Percentiles rank a stretch among this genome's conserved stretches.
phyloP scores from a whole-genome alignment of 2,329 filamentous ascomycete species.

The Coniella lustricola region DNA sequence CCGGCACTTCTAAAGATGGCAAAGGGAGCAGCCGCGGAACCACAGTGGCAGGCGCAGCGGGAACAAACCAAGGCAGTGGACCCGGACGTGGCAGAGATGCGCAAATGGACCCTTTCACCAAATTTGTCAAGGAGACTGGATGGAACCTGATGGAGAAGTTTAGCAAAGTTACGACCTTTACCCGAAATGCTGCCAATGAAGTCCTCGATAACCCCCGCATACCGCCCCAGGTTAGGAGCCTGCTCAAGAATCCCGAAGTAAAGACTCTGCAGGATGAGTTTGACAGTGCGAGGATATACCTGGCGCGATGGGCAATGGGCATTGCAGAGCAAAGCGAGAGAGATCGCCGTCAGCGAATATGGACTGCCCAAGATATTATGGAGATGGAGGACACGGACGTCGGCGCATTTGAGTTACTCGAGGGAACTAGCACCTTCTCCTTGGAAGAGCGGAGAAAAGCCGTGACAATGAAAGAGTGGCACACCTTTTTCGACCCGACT shows the following conservation, averaged over 20 bases:
- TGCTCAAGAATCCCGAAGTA: slow-evolving; percentile 88
- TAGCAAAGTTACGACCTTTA: slow-evolving; percentile 95
- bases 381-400: slow-evolving; percentile 93
- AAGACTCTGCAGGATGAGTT: slow-evolving; percentile 96
- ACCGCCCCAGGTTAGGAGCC: slow-evolving; percentile 75
- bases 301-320: slow-evolving; percentile 97
- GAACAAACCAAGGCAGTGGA: slow-evolving; percentile 22
- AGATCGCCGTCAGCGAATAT: slow-evolving; percentile 79
- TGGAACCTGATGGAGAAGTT: slow-evolving; percentile 98
- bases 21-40: slow-evolving; percentile 29
- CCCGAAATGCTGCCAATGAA: slow-evolving; percentile 82
- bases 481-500: slow-evolving; percentile 72
- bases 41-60: slow-evolving; percentile 28
- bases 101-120: slow-evolving; percentile 86
- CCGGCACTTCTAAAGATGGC: slow-evolving; percentile 34
- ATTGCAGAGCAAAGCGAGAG: slow-evolving; percentile 94
- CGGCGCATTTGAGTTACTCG: slow-evolving; percentile 90
- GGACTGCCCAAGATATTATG: slow-evolving; percentile 86
- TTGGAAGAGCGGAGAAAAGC: slow-evolving; percentile 70
- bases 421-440: slow-evolving; percentile 67
- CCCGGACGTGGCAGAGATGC: slow-evolving; percentile 49
- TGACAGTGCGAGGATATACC: slow-evolving; percentile 88
- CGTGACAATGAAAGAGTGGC: slow-evolving; percentile 81
- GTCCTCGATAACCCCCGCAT: slow-evolving; percentile 86
- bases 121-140: slow-evolving; percentile 86